Evolutionary conservation across 495 filamentous ascomycete genomes (phyloP).

Genomic region (Lophium mytilinum): DNA sequence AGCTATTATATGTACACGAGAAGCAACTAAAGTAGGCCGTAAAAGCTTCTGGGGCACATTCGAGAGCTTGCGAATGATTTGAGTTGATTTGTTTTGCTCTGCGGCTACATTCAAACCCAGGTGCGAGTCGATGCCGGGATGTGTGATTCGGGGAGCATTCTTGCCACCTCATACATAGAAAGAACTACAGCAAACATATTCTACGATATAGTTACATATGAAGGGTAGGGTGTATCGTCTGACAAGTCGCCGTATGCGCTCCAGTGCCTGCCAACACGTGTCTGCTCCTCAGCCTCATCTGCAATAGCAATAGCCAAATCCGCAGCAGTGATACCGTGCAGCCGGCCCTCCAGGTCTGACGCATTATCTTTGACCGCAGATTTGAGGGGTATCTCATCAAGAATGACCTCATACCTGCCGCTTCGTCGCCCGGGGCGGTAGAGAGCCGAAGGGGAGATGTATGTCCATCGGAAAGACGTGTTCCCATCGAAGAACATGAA

Average conservation of each 20-base stretch:
- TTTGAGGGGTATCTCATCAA: slow-evolving; percentile 23
- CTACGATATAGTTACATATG: too few species aligned
- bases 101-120: too few species aligned
- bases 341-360: slow-evolving; percentile 23
- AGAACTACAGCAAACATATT: too few species aligned
- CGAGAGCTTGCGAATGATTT: too few species aligned
- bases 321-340: slow-evolving; percentile 24
- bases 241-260: slow-evolving; percentile 22
- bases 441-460: slow-evolving; percentile 21
- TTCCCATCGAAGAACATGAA: slow-evolving; percentile 29
- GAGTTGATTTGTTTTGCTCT: too few species aligned
- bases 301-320: slow-evolving; percentile 30
- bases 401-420: slow-evolving; percentile 23
- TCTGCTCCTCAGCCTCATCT: slow-evolving; percentile 27
- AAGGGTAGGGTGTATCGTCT: slow-evolving; percentile 12
- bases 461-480: slow-evolving; percentile 22
- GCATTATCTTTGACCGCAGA: slow-evolving; percentile 13
- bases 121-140: too few species aligned
- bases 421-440: slow-evolving; percentile 27
- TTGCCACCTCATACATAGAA: too few species aligned
- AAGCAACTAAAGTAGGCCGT: too few species aligned
- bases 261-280: slow-evolving; percentile 27
- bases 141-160: too few species aligned
- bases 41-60: too few species aligned
- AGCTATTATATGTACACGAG: too few species aligned